These are phyloP conservation scores for Taphrina deformans DNA, from an alignment of 1,139 yeast species.

Conservation along the genomic window DNA sequence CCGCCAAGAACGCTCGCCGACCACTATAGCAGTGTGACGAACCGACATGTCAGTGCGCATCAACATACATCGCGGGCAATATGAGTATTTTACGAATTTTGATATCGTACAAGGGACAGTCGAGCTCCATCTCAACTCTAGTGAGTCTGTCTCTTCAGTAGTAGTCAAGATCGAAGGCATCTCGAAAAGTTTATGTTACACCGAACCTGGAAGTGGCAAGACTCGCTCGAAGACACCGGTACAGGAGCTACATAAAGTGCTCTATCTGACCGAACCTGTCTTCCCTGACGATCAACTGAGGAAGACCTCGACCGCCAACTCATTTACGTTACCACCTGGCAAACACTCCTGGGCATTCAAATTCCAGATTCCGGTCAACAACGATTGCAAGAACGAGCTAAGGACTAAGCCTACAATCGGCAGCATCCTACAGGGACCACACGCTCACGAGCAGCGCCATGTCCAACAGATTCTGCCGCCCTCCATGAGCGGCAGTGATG, in stretches of 20 bases:
- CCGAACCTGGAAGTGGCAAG: slow-evolving; percentile 42
- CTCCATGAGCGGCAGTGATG: slow-evolving; percentile 53
- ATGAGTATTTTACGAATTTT: slow-evolving; percentile 48
- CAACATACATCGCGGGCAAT: neutral
- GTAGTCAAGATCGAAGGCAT: slow-evolving; percentile 64
- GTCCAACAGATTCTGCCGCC: slow-evolving; percentile 57
- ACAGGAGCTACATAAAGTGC: slow-evolving; percentile 56
- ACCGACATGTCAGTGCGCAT: slow-evolving; percentile 15
- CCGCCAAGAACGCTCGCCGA: too few species aligned
- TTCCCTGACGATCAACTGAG: slow-evolving; percentile 17
- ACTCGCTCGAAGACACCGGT: slow-evolving; percentile 39
- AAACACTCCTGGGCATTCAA: slow-evolving; percentile 59
- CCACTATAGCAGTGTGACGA: too few species aligned
- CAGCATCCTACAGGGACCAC: slow-evolving; percentile 1
- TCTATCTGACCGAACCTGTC: slow-evolving; percentile 52
- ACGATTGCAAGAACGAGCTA: slow-evolving; percentile 52
- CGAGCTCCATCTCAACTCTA: slow-evolving; percentile 50
- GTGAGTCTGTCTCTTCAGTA: slow-evolving; percentile 55
- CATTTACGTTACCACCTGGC: slow-evolving; percentile 64
- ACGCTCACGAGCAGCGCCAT: slow-evolving; percentile 47
- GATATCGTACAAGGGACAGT: slow-evolving; percentile 57
- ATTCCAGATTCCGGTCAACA: slow-evolving; percentile 56
- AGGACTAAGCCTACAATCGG: slow-evolving; percentile 32
- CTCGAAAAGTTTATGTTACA: slow-evolving; percentile 45
- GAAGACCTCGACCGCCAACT: slow-evolving; percentile 40